Percentiles rank a stretch among this genome's conserved stretches.
phyloP scores from a whole-genome alignment of 1,284 basidiomycete species.

The Pseudozyma flocculosa region DNA sequence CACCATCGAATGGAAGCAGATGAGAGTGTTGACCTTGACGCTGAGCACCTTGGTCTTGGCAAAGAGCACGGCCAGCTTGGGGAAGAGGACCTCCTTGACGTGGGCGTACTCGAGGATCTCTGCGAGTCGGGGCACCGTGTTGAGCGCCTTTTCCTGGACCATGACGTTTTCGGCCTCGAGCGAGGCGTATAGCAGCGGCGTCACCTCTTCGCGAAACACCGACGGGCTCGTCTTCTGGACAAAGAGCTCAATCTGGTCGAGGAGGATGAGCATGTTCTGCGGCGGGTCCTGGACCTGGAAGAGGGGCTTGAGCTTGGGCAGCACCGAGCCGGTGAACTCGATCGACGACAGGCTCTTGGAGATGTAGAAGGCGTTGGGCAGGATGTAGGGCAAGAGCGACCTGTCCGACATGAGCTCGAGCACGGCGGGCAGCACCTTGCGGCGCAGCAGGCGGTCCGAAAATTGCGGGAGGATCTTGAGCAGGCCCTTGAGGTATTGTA shows the following conservation, averaged over 20 bases:
- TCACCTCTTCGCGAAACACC: constrained; percentile 86
- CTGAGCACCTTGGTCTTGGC: constrained; percentile 58
- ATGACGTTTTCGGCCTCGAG: constrained; percentile 74
- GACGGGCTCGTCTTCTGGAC: constrained; percentile 85
- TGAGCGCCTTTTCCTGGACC: constrained; percentile 89
- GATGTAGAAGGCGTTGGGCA: constrained; percentile 97
- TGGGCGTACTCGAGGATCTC: constrained; percentile 74
- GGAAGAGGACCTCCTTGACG: constrained; percentile 54
- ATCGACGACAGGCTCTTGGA: constrained; percentile 67
- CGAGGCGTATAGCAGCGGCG: constrained; percentile 91
- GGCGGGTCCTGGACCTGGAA: constrained; percentile 92
- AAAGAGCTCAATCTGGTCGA: constrained; percentile 84
- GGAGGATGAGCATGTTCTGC: constrained; percentile 67
- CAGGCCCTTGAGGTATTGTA: constrained; percentile 84
- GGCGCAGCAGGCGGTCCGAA: constrained; percentile 77
- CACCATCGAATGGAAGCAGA: constrained; percentile 88
- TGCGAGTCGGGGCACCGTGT: constrained; percentile 79
- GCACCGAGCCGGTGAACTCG: constrained; percentile 78
- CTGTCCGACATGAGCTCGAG: constrained; percentile 60
- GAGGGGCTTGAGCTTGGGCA: constrained; percentile 85
- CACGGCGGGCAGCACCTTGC: constrained; percentile 86
- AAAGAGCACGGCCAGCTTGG: constrained; percentile 49
- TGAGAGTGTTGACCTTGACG: constrained; percentile 81
- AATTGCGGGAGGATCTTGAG: constrained; percentile 80
- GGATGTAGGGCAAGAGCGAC: constrained; percentile 77